Evolutionary conservation across 768 basidiomycete species (phyloP), one percentile per base, ranked within the genome.

Genomic region (Hypsizygus marmoreus): DNA sequence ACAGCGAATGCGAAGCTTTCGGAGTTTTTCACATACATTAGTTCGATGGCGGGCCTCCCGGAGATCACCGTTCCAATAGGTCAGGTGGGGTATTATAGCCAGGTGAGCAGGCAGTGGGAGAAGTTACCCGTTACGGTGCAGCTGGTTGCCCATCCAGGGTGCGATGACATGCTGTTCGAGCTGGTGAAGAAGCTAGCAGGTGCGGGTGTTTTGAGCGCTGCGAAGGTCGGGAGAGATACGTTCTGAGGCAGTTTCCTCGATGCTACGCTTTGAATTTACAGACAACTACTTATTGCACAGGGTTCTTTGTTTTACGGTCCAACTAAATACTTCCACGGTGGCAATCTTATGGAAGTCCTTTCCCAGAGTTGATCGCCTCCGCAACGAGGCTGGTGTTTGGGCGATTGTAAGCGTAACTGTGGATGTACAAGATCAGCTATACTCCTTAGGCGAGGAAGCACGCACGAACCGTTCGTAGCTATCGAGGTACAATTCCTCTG

Each of bases 401-500:
- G 23, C 86, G 72, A 56, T 90, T 90, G 58, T 80, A 83, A 0
- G 87, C 86, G 56, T 88, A 89, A 57, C 87, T 89, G 48, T 10
- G 13, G 14, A 23, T n/a, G n/a, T n/a, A n/a, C n/a, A n/a, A n/a
- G n/a, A n/a, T n/a, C n/a, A n/a, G n/a, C n/a, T n/a, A n/a, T n/a
- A n/a, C n/a, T n/a, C n/a, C n/a, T n/a, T n/a, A n/a, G n/a, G n/a
- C n/a, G n/a, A n/a, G n/a, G n/a, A n/a, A n/a, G n/a, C n/a, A n/a
- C n/a, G n/a, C n/a, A n/a, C n/a, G n/a, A n/a, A 77, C 84, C 84
- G 71, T 54, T 88, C 86, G 51, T 88, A 89, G 51, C 82, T 84
- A 49, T 86, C 84, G 7, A 86, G 50, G 54, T 88, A 88, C 40
- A 87, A 60, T 30, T 82, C 64, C 17, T 84, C 80, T 1, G 78